Percentiles rank a stretch among this genome's conserved stretches.
Conservation (phyloP, 169 alveolate genomes). For the Toxoplasma gondii region DNA sequence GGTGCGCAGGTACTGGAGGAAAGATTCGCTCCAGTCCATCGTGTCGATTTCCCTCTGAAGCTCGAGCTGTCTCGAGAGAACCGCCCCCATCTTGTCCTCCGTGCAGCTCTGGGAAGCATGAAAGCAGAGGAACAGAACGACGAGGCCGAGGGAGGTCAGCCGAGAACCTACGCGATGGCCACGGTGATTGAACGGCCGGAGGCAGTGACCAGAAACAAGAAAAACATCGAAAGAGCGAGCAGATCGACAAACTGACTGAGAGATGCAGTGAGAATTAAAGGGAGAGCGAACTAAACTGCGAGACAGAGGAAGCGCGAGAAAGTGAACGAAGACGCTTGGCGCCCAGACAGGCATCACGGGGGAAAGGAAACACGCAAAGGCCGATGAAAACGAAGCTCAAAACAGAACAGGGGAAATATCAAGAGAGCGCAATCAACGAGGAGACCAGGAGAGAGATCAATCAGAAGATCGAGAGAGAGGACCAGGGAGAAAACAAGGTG, state of each 20-base stretch:
- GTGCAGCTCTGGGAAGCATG: slow-evolving; percentile 56
- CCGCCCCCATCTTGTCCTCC: slow-evolving; percentile 80
- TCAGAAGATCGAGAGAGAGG: background rate
- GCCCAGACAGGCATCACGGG: too few relatives aligned
- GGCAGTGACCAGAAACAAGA: background rate
- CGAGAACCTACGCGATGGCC: background rate
- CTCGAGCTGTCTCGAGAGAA: slow-evolving; percentile 79
- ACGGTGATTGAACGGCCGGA: background rate
- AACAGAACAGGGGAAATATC: background rate
- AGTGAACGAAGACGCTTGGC: too few relatives aligned
- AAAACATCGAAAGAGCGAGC: background rate
- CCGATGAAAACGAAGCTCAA: background rate
- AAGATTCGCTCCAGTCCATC: slow-evolving; percentile 82
- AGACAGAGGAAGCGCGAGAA: too few relatives aligned
- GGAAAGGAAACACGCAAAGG: background rate
- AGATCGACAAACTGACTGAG: too few relatives aligned
- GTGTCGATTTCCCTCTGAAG: slow-evolving; percentile 77
- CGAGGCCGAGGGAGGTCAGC: background rate
- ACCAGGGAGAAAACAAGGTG: background rate
- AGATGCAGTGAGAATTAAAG: too few relatives aligned
- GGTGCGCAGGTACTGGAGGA: slow-evolving; percentile 76
- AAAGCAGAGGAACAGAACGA: background rate
- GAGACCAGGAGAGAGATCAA: too few relatives aligned
- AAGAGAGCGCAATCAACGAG: background rate
- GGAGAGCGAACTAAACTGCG: too few relatives aligned